Evolutionary conservation across 257 asterid genomes (phyloP).

Genomic region (Solanum infundibuliforme): DNA sequence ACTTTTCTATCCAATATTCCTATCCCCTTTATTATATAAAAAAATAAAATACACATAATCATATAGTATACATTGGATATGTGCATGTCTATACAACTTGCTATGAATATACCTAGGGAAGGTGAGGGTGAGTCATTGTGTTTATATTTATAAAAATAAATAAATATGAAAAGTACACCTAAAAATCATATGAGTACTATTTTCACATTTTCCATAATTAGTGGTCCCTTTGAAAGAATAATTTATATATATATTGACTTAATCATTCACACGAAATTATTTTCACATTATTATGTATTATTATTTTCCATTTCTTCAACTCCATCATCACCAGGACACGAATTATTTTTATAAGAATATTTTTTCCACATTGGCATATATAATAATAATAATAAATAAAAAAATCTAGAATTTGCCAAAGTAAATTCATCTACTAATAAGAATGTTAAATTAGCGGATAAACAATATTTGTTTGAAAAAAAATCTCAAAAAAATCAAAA

Average conservation of each 20-base stretch:
- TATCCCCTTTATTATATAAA: background rate
- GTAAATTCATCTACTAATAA: background rate
- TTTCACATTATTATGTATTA: background rate
- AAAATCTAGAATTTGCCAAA: background rate
- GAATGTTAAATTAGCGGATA: background rate
- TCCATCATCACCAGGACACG: background rate
- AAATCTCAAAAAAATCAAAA: no score
- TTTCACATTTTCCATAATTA: background rate
- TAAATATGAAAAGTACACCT: background rate
- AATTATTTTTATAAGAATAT: background rate
- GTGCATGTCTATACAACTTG: background rate
- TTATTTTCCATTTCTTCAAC: background rate
- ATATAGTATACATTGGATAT: background rate
- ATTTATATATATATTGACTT: background rate
- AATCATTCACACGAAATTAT: background rate
- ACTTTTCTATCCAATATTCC: background rate
- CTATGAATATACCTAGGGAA: background rate
- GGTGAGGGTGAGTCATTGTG: background rate
- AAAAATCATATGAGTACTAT: background rate
- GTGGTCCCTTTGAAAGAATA: background rate
- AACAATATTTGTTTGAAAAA: background rate
- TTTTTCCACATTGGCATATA: background rate
- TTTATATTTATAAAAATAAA: background rate
- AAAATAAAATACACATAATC: background rate
- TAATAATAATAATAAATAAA: background rate